Evolutionary conservation across 2,329 filamentous ascomycete species (phyloP), one percentile per base, ranked within the genome.

Genomic region (Talaromyces sp.): DNA sequence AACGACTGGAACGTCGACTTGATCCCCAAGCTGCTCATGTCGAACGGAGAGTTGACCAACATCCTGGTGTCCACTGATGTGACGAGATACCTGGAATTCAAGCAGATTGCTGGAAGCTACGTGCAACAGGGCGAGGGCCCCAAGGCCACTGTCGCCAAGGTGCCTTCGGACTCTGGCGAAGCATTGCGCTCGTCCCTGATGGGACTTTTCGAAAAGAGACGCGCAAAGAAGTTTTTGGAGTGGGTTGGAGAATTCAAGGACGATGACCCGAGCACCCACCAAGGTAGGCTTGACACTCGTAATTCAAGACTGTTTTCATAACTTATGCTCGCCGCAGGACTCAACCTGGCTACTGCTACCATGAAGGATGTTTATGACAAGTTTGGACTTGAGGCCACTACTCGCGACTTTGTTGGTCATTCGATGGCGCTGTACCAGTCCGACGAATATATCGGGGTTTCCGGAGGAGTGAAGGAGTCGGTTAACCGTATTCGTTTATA

Each of bases 1-100:
- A 97, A 97, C 81, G 93, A 98, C 85, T 99, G 95, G 95, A 98
- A 97, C 84, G 96, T 99, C 78, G 96, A 99, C 76, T 85, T 99
- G 64, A 93, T 99, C 55, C 93, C 95, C 69, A 99, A 99, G 85
- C 88, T 99, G 72, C 86, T 99, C 77, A 98, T 99, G 93, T 92
- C 93, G 63, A 96, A 96, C 66, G 95, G 95, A 78, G 93, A 99
- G 81, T 84, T 99, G 75, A 98, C 93, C 76, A 98, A 98, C 81
- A 97, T 99, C 73, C 88, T 99, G 74, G 92, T 97, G 66, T 96
- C 93, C 57, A 98, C 93, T 79, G 92, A 97, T 70, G 90, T 92
- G 68, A 92, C 90, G 71, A 84, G 89, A 78, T 93, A 93, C 78
- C 88, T 96, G 72, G 91, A 96, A 77, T 96, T 96, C 83, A 92